Conservation (phyloP, 345 rosid species). For the Heritiera fomes region DNA sequence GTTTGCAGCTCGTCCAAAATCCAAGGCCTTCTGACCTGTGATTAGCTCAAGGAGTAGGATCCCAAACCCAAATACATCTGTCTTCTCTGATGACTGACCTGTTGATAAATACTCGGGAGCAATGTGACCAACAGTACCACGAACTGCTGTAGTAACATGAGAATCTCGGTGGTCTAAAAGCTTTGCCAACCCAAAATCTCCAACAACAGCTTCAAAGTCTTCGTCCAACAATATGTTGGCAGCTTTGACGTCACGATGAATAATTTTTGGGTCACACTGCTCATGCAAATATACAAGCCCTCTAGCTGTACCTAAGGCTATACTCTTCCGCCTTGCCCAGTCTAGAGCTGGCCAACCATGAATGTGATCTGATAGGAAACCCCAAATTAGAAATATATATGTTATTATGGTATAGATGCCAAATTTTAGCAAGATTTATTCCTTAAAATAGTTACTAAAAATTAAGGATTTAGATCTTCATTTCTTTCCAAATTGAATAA, state of each 20-base stretch:
- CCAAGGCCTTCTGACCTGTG: constrained; percentile 86
- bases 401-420: neutral
- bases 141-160: constrained; percentile 90
- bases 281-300: constrained; percentile 85
- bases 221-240: constrained; percentile 89
- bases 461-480: neutral
- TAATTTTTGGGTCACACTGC: constrained; percentile 92
- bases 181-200: constrained; percentile 94
- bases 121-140: constrained; percentile 92
- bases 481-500: neutral
- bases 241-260: constrained; percentile 92
- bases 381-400: neutral
- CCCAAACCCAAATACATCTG: constrained; percentile 92
- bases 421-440: neutral
- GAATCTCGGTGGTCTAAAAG: constrained; percentile 90
- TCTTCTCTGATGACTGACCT: constrained; percentile 89
- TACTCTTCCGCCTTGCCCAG: constrained; percentile 80
- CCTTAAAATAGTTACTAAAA: neutral
- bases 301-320: constrained; percentile 86
- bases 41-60: constrained; percentile 90
- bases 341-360: constrained; percentile 72
- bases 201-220: constrained; percentile 92
- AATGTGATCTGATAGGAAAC: constrained; percentile 50
- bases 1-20: constrained; percentile 77
- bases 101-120: constrained; percentile 92